These are phyloP conservation scores for Lyophyllum decastes DNA, from an alignment of 768 basidiomycete species.

Conservation along the genomic window DNA sequence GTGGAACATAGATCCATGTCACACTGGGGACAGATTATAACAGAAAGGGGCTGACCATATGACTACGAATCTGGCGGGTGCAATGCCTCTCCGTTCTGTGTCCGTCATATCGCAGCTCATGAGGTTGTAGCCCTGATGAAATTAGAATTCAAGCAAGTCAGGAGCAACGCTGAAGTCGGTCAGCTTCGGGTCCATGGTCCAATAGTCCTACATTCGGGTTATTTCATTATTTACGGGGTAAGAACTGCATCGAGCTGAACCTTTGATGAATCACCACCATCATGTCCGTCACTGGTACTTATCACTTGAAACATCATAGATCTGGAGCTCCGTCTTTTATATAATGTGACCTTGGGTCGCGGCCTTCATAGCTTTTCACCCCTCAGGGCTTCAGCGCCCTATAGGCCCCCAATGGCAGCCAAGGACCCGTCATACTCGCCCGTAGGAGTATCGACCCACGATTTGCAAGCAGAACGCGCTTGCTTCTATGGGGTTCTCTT, in stretches of 20 bases:
- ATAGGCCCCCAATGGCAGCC: constrained; percentile 4
- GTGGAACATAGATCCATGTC: no score
- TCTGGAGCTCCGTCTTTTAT: not conserved
- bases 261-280: not conserved
- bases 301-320: not conserved
- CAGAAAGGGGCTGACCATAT: no score
- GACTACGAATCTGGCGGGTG: no score
- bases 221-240: not conserved
- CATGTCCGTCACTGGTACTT: no score
- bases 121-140: no score
- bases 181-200: no score
- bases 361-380: constrained; percentile 11
- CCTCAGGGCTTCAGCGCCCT: constrained; percentile 10
- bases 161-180: no score
- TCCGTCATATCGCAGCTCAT: no score
- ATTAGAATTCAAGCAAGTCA: no score
- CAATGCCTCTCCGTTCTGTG: no score
- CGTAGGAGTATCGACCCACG: not conserved
- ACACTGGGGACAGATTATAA: no score
- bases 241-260: not conserved
- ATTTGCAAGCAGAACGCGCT: constrained; percentile 23
- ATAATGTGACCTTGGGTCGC: not conserved
- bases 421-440: constrained; percentile 1
- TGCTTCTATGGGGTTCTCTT: constrained; percentile 35
- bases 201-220: no score